Conservation (phyloP, 2,329 filamentous ascomycete species). For the Beauveria pseudobassiana region DNA sequence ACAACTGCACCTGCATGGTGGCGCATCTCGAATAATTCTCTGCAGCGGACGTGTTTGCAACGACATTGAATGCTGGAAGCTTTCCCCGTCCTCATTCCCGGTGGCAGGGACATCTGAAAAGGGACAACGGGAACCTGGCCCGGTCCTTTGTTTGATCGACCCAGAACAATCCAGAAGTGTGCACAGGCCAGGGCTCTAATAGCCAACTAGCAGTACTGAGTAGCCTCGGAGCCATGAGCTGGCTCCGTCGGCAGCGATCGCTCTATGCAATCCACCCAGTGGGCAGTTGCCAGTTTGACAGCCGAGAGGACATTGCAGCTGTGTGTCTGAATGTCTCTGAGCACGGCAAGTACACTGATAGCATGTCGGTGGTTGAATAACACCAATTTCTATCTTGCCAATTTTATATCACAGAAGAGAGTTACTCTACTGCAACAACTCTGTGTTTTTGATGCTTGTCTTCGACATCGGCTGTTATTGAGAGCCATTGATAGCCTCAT, state of each 20-base stretch:
- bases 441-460: not conserved
- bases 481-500: not conserved
- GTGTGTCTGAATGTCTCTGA: not conserved
- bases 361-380: no score
- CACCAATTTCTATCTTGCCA: no score
- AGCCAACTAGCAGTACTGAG: no score
- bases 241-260: not conserved
- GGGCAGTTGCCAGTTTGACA: not conserved
- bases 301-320: not conserved
- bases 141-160: not conserved
- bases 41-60: not conserved
- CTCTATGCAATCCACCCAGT: not conserved
- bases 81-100: not conserved
- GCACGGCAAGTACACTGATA: not conserved
- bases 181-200: not conserved
- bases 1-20: not conserved
- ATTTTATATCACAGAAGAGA: no score
- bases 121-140: not conserved
- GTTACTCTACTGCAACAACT: no score
- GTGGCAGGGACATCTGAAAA: not conserved
- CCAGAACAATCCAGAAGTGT: not conserved
- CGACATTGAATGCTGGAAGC: not conserved
- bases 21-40: not conserved
- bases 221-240: not conserved
- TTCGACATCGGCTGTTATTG: not conserved